Percentiles rank a stretch among this genome's conserved stretches.
Conservation (phyloP, 108 stramenopile species). For the Mediolabrus comicus region DNA sequence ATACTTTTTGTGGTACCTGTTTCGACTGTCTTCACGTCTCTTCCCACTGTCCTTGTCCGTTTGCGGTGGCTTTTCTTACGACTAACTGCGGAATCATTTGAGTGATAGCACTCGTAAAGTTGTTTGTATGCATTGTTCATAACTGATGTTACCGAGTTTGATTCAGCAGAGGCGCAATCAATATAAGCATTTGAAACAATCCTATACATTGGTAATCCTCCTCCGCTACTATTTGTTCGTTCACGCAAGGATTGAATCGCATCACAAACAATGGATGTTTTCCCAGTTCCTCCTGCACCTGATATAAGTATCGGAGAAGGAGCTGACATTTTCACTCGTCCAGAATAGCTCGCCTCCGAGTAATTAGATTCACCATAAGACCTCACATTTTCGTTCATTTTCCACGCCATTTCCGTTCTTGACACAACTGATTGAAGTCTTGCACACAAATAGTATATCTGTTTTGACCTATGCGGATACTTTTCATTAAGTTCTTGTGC, state of each 20-base stretch:
- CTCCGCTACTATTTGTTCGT: not conserved
- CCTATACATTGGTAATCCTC: not conserved
- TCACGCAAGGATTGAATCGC: slow-evolving; percentile 25
- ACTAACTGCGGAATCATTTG: not conserved
- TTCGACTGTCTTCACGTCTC: slow-evolving; percentile 2
- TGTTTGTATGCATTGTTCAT: slow-evolving; percentile 45
- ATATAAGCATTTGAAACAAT: slow-evolving; percentile 51
- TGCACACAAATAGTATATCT: slow-evolving; percentile 22
- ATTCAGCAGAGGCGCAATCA: slow-evolving; percentile 57
- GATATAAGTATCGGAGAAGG: slow-evolving; percentile 66
- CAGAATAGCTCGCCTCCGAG: slow-evolving; percentile 28
- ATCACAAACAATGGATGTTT: slow-evolving; percentile 59
- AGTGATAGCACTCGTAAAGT: slow-evolving; percentile 31
- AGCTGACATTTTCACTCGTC: slow-evolving; percentile 26
- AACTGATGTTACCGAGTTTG: slow-evolving; percentile 22
- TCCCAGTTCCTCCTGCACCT: slow-evolving; percentile 61
- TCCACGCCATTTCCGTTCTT: slow-evolving; percentile 31
- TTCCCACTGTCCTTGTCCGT: not conserved
- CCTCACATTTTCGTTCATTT: not conserved
- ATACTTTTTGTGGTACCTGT: slow-evolving; percentile 5
- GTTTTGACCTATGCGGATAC: slow-evolving; percentile 24
- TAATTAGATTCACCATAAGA: not conserved
- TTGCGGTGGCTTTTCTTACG: not conserved
- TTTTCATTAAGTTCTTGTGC: slow-evolving; percentile 20
- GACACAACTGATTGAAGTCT: slow-evolving; percentile 13